Base-by-base conservation (phyloP, 108 stramenopile species). In the Nitzschia sp. region DNA sequence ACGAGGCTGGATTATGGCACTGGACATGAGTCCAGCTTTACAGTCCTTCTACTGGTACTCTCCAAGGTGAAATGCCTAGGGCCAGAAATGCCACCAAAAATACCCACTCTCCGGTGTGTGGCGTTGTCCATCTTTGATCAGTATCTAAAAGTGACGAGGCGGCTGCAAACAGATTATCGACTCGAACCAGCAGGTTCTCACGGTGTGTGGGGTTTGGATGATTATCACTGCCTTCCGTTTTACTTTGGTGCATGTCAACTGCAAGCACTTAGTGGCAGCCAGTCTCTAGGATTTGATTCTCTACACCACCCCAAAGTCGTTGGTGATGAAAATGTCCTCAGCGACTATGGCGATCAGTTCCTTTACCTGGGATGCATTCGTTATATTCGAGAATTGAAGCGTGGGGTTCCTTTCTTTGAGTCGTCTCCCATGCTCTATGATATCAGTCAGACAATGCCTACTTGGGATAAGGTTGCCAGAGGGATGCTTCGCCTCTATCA, bases 161-260 rank as follows among this genome's bases (percentile, higher is more conserved):
- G 85, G n/a, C 49, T 95, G 47, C 94, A 95, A 71, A 76, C 79
- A 54, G 89, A 90, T 27, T 98, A 98, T 80, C 83, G 93, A 76
- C 81, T 98, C 1, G 97, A 98, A 79, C 97, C 97, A 17, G 97
- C 97, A 3, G 97, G 97, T 21, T 88, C 86, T 26, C 93, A 94
- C 67, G 93, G 97, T 23, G 97, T 98, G 21, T 98, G 97, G 97
- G 97, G 97, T 32, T 69, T 98, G 57, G 97, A 98, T 67, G 97
- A 98, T 72, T 97, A 96, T 76, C 95, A 98, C 68, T 97, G 96
- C 71, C 74, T 98, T 29, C 92, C 95, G 1, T 98, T 97, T 74
- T 91, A 93, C 55, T 92, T 96, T 81, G 97, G 97, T 28, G 91
- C 95, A 8, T 95, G 95, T 75, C 95, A 97, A 60, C 42, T 69